A percentile compares a stretch with the other conserved stretches of the same genome.
Conservation (phyloP, 305 asterid genomes). For the Fraxinus sp. region DNA sequence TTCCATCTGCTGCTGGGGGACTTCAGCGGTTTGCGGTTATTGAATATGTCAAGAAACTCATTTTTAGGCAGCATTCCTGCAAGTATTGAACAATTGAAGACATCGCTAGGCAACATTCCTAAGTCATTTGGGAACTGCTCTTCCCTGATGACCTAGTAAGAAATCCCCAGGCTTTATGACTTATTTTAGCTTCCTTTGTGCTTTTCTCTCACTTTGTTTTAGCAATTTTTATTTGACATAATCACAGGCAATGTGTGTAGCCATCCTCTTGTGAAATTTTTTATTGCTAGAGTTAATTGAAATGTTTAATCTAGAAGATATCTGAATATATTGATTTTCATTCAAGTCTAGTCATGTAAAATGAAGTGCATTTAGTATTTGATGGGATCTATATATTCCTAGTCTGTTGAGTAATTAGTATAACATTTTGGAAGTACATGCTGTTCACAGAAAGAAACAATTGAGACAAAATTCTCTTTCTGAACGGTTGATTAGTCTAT, state of each 20-base stretch:
- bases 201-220: background rate
- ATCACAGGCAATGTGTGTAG: background rate
- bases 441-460: background rate
- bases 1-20: constrained; percentile 52
- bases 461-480: too few species aligned
- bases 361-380: background rate
- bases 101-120: constrained; percentile 61
- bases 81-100: constrained; percentile 48
- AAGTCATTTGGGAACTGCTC: constrained; percentile 56
- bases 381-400: background rate
- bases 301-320: background rate
- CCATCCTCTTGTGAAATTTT: background rate
- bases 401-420: background rate
- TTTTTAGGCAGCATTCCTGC: constrained; percentile 51
- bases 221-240: background rate
- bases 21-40: constrained; percentile 47
- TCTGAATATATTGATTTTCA: background rate
- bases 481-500: background rate
- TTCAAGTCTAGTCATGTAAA: background rate
- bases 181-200: background rate
- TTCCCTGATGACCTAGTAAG: constrained; percentile 65
- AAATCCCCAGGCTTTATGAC: constrained; percentile 15
- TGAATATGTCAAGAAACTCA: constrained; percentile 54
- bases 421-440: background rate
- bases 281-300: background rate